Percentiles rank a stretch among this genome's conserved stretches.
Evolutionary conservation across 1,284 basidiomycete genomes (phyloP).

Genomic region (Pholiota adiposa): DNA sequence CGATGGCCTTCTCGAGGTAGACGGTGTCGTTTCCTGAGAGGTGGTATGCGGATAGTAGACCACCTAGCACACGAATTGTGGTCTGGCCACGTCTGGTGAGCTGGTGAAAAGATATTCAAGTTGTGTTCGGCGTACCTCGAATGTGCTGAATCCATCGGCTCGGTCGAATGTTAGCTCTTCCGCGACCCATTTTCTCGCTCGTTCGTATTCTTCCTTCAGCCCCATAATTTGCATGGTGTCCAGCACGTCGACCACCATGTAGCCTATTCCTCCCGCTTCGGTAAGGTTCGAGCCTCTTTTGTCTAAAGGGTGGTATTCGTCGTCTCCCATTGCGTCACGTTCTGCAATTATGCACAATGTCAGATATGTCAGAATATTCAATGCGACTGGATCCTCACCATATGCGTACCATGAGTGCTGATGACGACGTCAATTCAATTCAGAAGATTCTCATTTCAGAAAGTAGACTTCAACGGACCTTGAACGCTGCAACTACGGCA

Average conservation of each 20-base stretch:
- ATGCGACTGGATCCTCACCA: constrained; percentile 46
- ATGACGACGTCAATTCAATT: constrained; percentile 1
- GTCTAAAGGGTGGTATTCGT: constrained; percentile 88
- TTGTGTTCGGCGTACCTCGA: constrained; percentile 68
- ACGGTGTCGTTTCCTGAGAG: constrained; percentile 67
- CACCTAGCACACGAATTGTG: constrained; percentile 50
- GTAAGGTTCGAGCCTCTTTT: constrained; percentile 79
- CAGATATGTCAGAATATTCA: background rate
- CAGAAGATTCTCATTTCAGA: background rate
- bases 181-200: constrained; percentile 82
- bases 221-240: constrained; percentile 91
- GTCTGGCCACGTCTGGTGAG: constrained; percentile 37
- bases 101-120: background rate
- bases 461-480: constrained; percentile 48
- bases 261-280: constrained; percentile 79
- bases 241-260: constrained; percentile 82
- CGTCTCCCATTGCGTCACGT: constrained; percentile 85
- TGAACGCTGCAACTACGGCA: constrained; percentile 78
- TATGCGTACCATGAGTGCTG: constrained; percentile 84
- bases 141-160: constrained; percentile 86
- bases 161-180: constrained; percentile 76
- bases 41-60: constrained; percentile 81
- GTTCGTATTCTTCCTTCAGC: constrained; percentile 76
- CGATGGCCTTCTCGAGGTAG: constrained; percentile 77
- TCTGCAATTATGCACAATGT: constrained; percentile 49